Base-by-base conservation (phyloP, 2,329 filamentous ascomycete genomes). In the Coleophoma cylindrospora region DNA sequence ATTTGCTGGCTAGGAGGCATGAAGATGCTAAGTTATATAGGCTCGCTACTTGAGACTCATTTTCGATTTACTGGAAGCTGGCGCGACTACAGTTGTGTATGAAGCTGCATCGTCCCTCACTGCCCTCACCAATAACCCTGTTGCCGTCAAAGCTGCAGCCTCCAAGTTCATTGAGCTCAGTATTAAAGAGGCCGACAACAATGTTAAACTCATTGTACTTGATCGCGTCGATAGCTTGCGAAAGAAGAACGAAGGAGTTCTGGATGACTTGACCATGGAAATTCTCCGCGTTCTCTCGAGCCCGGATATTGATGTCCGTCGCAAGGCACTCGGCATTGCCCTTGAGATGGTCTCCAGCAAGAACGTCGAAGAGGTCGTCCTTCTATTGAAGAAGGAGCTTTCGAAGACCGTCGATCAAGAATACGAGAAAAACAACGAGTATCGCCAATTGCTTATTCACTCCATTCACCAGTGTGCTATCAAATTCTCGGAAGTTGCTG, bases 301-400 rank as follows among this genome's bases (percentile, higher is more conserved):
- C 67, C 89, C 94, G 19, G 94, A 99, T 71, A 87, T 99, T 57
- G 94, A 97, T 65, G 94, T 99, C 48, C 85, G 94, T 63, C 86
- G 86, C 69, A 97, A 97, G 71, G 91, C 92, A 14, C 80, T 99
- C 27, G 79, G 82, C 50, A 89, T 99, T 62, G 91, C 91, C 12
- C 76, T 99, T 68, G 91, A 96, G 58, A 97, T 99, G 94, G 90
- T 99, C 5, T 94, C 92, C 0, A 96, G 91, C 80, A 95, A 96
- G 74, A 99, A 99, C 58, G 91, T 99, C 7, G 94, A 97, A 66
- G 94, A 99, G 64, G 94, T 99, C 13, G 89, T 99, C 19, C 81
- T 97, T 63, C 78, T 99, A 1, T 77, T 99, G 53, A 99, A 99
- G 76, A 99, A 99, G 70, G 94, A 99, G 67, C 81, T 99, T 27